Percentiles rank a stretch among this genome's conserved stretches.
Conservation (phyloP, 2,329 filamentous ascomycete genomes). For the Paecilomyces niveus region DNA sequence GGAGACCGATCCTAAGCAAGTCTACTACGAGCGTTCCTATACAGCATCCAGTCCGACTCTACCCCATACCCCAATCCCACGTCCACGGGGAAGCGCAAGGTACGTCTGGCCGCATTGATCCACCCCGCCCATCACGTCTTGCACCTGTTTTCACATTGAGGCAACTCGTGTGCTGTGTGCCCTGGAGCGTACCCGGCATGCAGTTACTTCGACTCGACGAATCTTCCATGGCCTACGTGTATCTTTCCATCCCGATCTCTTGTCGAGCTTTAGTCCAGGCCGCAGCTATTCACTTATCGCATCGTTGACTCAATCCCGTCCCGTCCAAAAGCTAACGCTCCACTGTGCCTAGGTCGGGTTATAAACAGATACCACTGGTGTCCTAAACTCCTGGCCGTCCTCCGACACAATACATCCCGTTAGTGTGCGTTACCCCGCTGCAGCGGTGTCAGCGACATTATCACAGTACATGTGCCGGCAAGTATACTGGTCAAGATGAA, state of each 20-base stretch:
- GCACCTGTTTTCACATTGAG: conserved; percentile 10
- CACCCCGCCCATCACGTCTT: conserved; percentile 7
- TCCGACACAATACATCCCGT: conserved; percentile 20
- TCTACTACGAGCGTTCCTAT: conserved; percentile 13
- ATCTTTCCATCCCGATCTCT: neutral
- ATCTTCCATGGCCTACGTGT: neutral
- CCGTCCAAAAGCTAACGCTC: neutral
- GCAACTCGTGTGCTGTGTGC: neutral
- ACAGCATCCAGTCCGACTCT: conserved; percentile 15
- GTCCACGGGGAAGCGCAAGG: neutral
- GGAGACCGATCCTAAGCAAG: conserved; percentile 18
- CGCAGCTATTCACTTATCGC: neutral
- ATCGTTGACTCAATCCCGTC: neutral
- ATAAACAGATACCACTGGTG: conserved; percentile 21
- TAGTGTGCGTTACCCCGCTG: conserved; percentile 28
- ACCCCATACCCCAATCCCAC: neutral
- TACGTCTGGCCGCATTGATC: conserved; percentile 3
- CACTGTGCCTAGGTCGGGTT: conserved; percentile 16
- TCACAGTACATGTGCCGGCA: conserved; percentile 30
- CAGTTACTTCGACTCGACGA: neutral
- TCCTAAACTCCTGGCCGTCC: conserved; percentile 15
- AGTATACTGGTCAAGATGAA: conserved; percentile 65
- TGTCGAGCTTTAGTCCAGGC: neutral
- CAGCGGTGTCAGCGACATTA: conserved; percentile 23
- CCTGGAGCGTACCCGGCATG: conserved; percentile 1